A percentile compares a stretch with the other conserved stretches of the same genome.
Evolutionary conservation across 768 basidiomycete genomes (phyloP).

Genomic region (Mycena galopus): DNA sequence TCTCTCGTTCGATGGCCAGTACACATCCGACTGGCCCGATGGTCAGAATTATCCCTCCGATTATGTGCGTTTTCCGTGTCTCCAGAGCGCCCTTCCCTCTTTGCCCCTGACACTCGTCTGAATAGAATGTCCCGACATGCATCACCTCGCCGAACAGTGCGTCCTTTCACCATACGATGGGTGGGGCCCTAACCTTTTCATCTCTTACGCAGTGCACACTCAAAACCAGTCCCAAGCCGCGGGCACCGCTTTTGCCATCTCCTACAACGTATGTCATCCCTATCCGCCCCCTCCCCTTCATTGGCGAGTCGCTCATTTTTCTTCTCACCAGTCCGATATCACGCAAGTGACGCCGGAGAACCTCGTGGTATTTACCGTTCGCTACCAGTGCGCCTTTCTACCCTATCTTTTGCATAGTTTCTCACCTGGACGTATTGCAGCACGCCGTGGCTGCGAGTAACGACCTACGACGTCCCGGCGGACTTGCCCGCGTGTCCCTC

Average conservation of each 20-base stretch:
- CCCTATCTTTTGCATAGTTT: background rate
- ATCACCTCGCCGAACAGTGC: slow-evolving; percentile 64
- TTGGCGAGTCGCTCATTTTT: background rate
- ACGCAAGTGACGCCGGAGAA: slow-evolving; percentile 60
- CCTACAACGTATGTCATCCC: slow-evolving; percentile 55
- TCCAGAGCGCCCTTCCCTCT: background rate
- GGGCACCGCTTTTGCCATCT: slow-evolving; percentile 69
- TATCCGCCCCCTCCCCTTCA: background rate
- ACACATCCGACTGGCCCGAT: slow-evolving; percentile 60
- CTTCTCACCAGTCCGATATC: slow-evolving; percentile 57
- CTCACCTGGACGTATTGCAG: slow-evolving; percentile 41
- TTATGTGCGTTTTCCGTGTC: slow-evolving; percentile 51
- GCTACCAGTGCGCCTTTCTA: slow-evolving; percentile 54
- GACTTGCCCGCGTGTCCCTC: slow-evolving; percentile 63
- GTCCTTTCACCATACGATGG: slow-evolving; percentile 34
- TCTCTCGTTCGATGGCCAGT: slow-evolving; percentile 56
- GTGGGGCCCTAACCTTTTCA: background rate
- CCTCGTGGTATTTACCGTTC: slow-evolving; percentile 65
- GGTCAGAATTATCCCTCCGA: slow-evolving; percentile 59
- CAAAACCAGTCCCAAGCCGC: slow-evolving; percentile 65
- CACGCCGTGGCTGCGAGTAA: slow-evolving; percentile 66
- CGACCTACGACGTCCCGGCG: slow-evolving; percentile 61
- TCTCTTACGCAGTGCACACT: slow-evolving; percentile 57
- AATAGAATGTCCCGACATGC: slow-evolving; percentile 55
- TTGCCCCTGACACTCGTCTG: background rate